Conservation (phyloP, 2,329 filamentous ascomycete species). For the Colletotrichum tropicale region DNA sequence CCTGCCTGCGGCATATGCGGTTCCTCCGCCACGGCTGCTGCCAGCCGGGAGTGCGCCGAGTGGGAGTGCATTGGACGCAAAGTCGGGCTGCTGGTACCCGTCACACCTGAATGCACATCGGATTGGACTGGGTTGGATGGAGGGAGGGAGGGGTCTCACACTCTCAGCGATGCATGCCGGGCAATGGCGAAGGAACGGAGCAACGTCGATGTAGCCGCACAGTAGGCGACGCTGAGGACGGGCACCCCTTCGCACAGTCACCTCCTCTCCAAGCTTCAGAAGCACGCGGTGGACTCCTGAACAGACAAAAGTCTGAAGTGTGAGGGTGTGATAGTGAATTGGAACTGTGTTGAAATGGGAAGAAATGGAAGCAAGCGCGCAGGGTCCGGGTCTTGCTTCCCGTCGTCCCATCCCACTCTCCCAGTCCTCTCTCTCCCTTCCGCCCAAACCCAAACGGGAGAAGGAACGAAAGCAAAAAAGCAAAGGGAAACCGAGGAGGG, state of each 20-base stretch:
- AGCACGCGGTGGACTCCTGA: neutral
- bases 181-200: neutral
- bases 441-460: neutral
- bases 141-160: neutral
- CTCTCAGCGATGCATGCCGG: neutral
- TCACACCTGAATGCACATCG: neutral
- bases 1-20: neutral
- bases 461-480: neutral
- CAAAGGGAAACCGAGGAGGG: neutral
- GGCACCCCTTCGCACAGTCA: neutral
- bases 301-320: neutral
- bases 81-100: neutral
- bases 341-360: neutral
- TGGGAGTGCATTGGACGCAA: neutral
- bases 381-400: constrained; percentile 1
- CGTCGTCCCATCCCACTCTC: constrained; percentile 6
- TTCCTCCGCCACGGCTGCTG: neutral
- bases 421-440: neutral
- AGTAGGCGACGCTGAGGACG: neutral
- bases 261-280: neutral
- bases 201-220: neutral
- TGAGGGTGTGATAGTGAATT: neutral
- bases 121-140: neutral
- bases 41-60: neutral
- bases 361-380: neutral